A percentile compares a stretch with the other conserved stretches of the same genome.
Conservation (phyloP, 2,329 filamentous ascomycete species). For the Epichloe aotearoae region DNA sequence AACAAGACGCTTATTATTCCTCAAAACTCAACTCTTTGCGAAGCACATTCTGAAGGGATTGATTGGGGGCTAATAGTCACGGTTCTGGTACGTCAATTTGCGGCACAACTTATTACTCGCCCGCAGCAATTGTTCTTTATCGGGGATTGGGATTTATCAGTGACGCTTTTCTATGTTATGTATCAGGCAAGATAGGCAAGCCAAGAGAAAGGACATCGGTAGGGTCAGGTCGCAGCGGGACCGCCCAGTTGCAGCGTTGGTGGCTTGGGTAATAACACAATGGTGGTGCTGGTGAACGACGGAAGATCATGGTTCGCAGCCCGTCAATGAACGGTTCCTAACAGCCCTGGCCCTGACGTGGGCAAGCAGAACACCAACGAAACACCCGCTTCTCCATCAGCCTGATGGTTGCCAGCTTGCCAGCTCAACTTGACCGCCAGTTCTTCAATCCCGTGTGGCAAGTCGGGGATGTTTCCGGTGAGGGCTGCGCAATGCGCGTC, state of each 20-base stretch:
- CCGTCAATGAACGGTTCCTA: slow-evolving; percentile 6
- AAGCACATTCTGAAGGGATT: not conserved
- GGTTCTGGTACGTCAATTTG: no score
- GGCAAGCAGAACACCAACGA: slow-evolving; percentile 5
- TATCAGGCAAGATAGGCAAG: no score
- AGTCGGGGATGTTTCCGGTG: slow-evolving; percentile 6
- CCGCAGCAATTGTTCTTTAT: not conserved
- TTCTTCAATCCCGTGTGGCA: slow-evolving; percentile 3
- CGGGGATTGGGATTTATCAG: no score
- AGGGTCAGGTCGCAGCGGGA: not conserved
- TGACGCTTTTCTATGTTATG: no score
- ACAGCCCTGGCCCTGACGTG: slow-evolving; percentile 2
- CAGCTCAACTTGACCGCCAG: slow-evolving; percentile 7
- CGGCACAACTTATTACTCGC: no score
- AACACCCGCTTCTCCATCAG: not conserved
- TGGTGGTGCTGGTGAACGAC: slow-evolving; percentile 7
- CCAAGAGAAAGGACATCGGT: no score
- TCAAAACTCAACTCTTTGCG: no score
- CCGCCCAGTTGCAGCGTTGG: not conserved
- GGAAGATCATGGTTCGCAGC: slow-evolving; percentile 10
- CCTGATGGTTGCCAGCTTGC: not conserved
- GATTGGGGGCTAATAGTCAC: not conserved
- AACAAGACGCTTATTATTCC: not conserved
- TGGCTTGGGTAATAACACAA: slow-evolving; percentile 6
- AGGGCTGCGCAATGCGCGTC: slow-evolving; percentile 4